phyloP scores from a whole-genome alignment of 1,284 basidiomycete species.

The Sporisorium exsertum region DNA sequence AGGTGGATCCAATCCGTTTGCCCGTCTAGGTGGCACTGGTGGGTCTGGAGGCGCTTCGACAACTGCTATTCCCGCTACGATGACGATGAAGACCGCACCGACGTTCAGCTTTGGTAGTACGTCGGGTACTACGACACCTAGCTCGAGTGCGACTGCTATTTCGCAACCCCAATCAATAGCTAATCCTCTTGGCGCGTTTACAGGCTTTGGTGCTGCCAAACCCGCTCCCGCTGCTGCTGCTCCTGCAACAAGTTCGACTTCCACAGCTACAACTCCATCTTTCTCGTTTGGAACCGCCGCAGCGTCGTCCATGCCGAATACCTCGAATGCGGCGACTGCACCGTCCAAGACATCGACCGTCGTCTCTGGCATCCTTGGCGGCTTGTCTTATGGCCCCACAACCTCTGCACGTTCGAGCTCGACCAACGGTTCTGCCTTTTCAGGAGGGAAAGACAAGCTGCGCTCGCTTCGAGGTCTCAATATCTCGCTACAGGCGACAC shows the following conservation, averaged over 20 bases:
- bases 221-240: constrained; percentile 11
- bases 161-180: constrained; percentile 23
- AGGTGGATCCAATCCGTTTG: constrained; percentile 34
- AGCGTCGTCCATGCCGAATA: constrained; percentile 10
- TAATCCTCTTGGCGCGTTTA: constrained; percentile 40
- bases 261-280: constrained; percentile 14
- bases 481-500: constrained; percentile 27
- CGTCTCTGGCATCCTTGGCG: constrained; percentile 15
- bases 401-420: constrained; percentile 8
- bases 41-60: constrained; percentile 26
- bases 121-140: constrained; percentile 3
- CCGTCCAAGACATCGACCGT: constrained; percentile 26
- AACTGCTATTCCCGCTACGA: constrained; percentile 8
- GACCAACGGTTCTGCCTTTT: constrained; percentile 5
- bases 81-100: constrained; percentile 12
- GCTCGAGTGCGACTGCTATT: background rate
- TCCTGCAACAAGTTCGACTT: constrained; percentile 9
- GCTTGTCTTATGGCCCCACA: constrained; percentile 13
- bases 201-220: constrained; percentile 31
- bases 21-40: constrained; percentile 17
- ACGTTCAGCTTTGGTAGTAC: constrained; percentile 35
- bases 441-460: constrained; percentile 25
- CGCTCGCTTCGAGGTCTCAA: constrained; percentile 43
- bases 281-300: constrained; percentile 19
- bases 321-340: constrained; percentile 11